A percentile compares a stretch with the other conserved stretches of the same genome.
These are phyloP conservation scores for Neoascochyta sp. DNA, from an alignment of 2,329 filamentous ascomycete genomes.

Conservation along the genomic window DNA sequence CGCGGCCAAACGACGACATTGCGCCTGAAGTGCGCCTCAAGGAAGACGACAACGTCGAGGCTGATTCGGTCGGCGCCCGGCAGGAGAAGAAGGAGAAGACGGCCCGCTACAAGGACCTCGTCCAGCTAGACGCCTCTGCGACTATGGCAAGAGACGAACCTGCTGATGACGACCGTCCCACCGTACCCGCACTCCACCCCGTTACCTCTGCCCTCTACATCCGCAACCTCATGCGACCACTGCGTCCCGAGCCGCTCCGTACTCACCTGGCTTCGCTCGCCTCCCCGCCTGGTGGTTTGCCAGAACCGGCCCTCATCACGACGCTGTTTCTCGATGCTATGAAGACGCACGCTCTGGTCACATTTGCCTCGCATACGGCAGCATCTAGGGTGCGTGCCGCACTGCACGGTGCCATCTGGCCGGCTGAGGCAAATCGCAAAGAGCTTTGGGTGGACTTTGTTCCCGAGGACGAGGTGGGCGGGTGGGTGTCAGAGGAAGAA, in stretches of 20 bases:
- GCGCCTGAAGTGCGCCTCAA: conserved; percentile 27
- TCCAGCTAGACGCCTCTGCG: conserved; percentile 14
- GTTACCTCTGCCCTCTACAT: conserved; percentile 66
- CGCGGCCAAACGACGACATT: conserved; percentile 38
- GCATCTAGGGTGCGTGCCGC: conserved; percentile 72
- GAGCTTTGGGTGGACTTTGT: conserved; percentile 86
- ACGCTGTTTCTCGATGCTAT: conserved; percentile 69
- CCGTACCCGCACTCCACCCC: conserved; percentile 41
- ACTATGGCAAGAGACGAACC: conserved; percentile 6
- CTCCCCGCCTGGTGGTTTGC: conserved; percentile 50
- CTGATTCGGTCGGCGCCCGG: conserved; percentile 7
- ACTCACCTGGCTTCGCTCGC: conserved; percentile 68
- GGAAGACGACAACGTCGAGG: conserved; percentile 29
- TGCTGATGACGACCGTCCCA: conserved; percentile 29
- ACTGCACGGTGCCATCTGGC: conserved; percentile 79
- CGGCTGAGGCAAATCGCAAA: conserved; percentile 79
- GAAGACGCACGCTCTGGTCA: conserved; percentile 80
- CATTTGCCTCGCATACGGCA: conserved; percentile 64
- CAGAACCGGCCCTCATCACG: conserved; percentile 46
- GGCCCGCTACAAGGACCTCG: conserved; percentile 34
- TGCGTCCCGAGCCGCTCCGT: conserved; percentile 65
- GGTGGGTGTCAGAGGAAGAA: conserved; percentile 62
- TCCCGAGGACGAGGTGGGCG: conserved; percentile 66
- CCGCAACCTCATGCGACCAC: conserved; percentile 81
- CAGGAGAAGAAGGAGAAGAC: conserved; percentile 30